Evolutionary conservation across 1,139 yeast genomes (phyloP), one percentile per base, ranked within the genome.

Genomic region (Candida smagusa): DNA sequence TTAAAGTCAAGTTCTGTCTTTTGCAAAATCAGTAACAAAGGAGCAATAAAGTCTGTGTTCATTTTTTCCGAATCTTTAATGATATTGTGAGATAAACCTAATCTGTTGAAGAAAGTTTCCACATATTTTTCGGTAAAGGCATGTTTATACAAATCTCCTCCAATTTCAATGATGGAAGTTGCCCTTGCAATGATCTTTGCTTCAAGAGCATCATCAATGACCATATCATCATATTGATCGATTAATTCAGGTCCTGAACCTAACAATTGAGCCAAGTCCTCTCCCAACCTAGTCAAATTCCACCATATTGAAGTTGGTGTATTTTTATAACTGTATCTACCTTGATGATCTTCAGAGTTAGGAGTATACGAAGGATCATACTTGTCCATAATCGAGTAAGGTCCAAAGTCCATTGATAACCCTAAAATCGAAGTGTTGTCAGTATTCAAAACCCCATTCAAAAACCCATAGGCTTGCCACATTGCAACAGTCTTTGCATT

Each of bases 401-500:
- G 98, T 3, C 98, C 98, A 58, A 84, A 92, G 59, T 92, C 98
- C 62, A 92, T 78, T 0, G 96, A 79, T 11, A 90, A 66, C 0
- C 98, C 98, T 32, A 84, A 56, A 6, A 92, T 71, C 0, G 96
- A 87, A 0, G 96, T 88, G 55, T 92, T 92, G 56, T 92, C 98
- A 0, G 97, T 90, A 56, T 92, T 92, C 42, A 92, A 67, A 2
- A 92, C 98, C 6, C 98, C 98, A 53, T 92, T 92, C 52, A 90
- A 63, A 53, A 90, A 89, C 3, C 97, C 97, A 59, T 89, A 90
- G 0, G 83, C 75, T 58, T 92, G 97, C 88, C 96, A 87, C 47
- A 76, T 69, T 1, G 96, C 96, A 1, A 88, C 82, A 21, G 88
- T 75, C 31, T 65, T 59, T 0, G 97, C 96, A 55, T 89, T 90